Evolutionary conservation across 805 yeast genomes (phyloP), one percentile per base, ranked within the genome.

Genomic region (Brettanomyces naardenensis): DNA sequence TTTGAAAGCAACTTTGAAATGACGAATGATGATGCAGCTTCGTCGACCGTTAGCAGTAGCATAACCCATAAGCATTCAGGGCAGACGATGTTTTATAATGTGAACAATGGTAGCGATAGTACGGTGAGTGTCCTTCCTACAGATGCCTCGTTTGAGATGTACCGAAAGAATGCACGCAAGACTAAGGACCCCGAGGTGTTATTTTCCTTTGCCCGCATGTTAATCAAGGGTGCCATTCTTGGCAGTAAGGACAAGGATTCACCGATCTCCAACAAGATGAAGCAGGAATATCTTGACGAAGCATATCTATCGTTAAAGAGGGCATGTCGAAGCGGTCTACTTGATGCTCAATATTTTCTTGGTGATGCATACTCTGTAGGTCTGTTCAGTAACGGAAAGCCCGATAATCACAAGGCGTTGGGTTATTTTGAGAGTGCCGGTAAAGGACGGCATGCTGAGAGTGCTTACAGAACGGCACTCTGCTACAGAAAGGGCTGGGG

Each of bases 401-500:
- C 80, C 9, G 95, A 89, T 36, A 71, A 80, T 48, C 75, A 72
- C 45, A 89, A 84, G 46, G 82, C 97, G 2, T 80, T 86, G 49
- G 48, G 58, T 2, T 69, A 85, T 39, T 92, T 92, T 56, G 88
- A 81, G 53, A 66, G 84, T 26, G 95, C 97, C 5, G 96, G 96
- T 3, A 90, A 92, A 55, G 90, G 86, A 49, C 92, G 90, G 20
- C 97, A 90, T 56, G 71, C 83, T 4, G 97, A 90, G 57, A 76
- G 92, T 35, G 88, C 95, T 1, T 92, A 84, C 61, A 73, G 97
- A 49, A 84, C 95, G 0, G 86, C 97, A 0, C 73, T 83, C 38
- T 90, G 96, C 60, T 84, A 80, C 49, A 95, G 89, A 59, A 94
- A 88, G 60, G 98, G 98, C 14, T 66, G 89, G 59, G 98, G 98